Conservation (phyloP, 23 red algal species). For the Gracilaria gracilis region DNA sequence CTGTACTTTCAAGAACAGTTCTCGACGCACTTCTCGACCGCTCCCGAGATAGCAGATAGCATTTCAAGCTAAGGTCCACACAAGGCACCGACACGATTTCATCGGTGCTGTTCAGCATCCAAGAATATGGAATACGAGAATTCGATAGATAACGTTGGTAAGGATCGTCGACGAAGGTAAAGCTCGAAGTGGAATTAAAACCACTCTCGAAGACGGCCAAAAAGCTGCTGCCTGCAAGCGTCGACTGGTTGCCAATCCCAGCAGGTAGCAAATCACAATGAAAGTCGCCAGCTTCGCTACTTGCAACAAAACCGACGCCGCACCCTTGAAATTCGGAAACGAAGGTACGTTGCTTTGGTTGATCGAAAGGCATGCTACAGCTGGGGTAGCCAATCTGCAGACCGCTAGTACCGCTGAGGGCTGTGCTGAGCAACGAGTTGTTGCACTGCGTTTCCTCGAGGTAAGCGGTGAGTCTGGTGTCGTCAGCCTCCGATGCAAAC, state of each 20-base stretch:
- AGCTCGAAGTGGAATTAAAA: not conserved
- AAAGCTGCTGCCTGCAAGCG: not conserved
- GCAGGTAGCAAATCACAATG: slow-evolving; percentile 14
- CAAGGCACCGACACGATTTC: not conserved
- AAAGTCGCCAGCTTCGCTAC: not conserved
- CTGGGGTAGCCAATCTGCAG: slow-evolving; percentile 5
- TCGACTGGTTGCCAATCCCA: not conserved
- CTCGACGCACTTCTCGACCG: not conserved
- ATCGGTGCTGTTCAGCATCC: slow-evolving; percentile 11
- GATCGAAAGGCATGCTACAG: not conserved
- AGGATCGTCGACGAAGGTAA: not conserved
- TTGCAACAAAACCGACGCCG: not conserved
- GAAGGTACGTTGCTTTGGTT: not conserved
- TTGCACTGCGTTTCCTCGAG: not conserved
- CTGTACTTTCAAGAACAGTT: not conserved
- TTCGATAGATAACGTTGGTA: slow-evolving; percentile 17
- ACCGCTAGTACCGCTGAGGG: slow-evolving; percentile 8
- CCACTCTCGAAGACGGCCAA: slow-evolving; percentile 20
- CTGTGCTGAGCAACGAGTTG: not conserved
- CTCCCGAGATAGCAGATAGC: not conserved
- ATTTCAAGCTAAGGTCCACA: not conserved
- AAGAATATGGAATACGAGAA: not conserved
- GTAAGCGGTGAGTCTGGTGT: not conserved
- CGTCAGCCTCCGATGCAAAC: slow-evolving; percentile 2
- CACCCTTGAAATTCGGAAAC: slow-evolving; percentile 4